Evolutionary conservation across 345 rosid species (phyloP).

Genomic region (Gossypium longicalyx): DNA sequence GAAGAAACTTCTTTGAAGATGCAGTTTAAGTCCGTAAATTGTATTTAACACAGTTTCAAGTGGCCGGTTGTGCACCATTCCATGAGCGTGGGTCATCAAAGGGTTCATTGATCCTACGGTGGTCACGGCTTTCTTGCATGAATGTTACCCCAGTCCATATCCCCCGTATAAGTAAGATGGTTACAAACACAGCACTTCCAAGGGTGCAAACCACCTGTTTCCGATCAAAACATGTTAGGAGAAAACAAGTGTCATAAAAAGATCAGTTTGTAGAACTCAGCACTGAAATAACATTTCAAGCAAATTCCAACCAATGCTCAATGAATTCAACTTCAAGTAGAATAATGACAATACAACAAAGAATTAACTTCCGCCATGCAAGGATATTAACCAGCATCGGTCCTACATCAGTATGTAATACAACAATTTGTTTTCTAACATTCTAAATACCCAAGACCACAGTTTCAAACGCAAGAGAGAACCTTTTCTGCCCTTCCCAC

Average conservation of each 20-base stretch:
- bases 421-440: background rate
- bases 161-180: conserved; percentile 62
- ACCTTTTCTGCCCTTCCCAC: no score
- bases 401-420: background rate
- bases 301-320: background rate
- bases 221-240: background rate
- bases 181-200: conserved; percentile 55
- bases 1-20: background rate
- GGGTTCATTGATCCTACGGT: conserved; percentile 18
- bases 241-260: background rate
- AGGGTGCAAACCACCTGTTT: conserved; percentile 66
- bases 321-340: background rate
- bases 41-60: conserved; percentile 23
- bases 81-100: conserved; percentile 38
- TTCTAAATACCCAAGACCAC: no score
- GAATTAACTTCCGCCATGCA: background rate
- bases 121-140: conserved; percentile 45
- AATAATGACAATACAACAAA: background rate
- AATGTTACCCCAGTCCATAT: conserved; percentile 42
- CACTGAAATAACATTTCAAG: background rate
- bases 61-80: conserved; percentile 45
- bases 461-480: no score
- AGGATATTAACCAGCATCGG: background rate
- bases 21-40: background rate
- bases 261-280: no score